Evolutionary conservation across 75 land plant genomes (phyloP).

Genomic region (Pinus albicaulis): DNA sequence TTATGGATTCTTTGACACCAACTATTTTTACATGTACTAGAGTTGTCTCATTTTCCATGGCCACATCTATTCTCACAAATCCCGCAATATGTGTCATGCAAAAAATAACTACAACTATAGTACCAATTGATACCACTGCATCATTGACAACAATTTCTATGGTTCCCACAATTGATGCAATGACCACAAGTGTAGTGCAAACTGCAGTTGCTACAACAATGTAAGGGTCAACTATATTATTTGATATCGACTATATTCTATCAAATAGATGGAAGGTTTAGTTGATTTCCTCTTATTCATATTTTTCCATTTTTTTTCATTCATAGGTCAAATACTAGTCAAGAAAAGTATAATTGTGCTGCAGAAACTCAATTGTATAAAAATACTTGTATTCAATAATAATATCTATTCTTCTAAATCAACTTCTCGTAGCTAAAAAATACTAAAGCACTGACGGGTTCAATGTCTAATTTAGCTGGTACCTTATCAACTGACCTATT

Average conservation of each 20-base stretch:
- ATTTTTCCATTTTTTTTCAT: not conserved
- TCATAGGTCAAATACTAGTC: slow-evolving; percentile 9
- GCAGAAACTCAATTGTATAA: too few relatives aligned
- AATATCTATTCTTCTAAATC: too few relatives aligned
- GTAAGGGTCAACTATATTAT: not conserved
- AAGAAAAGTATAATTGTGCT: not conserved
- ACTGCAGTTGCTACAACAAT: not conserved
- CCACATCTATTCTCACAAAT: not conserved
- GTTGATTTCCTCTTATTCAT: not conserved
- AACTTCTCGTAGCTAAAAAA: too few relatives aligned
- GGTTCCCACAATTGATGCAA: not conserved
- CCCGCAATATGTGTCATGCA: slow-evolving; percentile 7
- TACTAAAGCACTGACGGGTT: too few relatives aligned
- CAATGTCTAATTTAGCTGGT: too few relatives aligned
- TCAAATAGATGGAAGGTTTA: not conserved
- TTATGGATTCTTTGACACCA: slow-evolving; percentile 19
- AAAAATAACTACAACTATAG: not conserved
- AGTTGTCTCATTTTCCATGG: slow-evolving; percentile 10
- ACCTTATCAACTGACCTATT: too few relatives aligned
- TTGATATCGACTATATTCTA: not conserved
- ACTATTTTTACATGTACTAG: slow-evolving; percentile 11
- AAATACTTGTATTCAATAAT: too few relatives aligned
- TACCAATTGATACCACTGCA: slow-evolving; percentile 14
- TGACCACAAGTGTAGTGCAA: slow-evolving; percentile 3
- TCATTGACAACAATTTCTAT: slow-evolving; percentile 5